Base-by-base conservation (phyloP, 1,139 yeast genomes). In the Kodamaea derodonti region DNA sequence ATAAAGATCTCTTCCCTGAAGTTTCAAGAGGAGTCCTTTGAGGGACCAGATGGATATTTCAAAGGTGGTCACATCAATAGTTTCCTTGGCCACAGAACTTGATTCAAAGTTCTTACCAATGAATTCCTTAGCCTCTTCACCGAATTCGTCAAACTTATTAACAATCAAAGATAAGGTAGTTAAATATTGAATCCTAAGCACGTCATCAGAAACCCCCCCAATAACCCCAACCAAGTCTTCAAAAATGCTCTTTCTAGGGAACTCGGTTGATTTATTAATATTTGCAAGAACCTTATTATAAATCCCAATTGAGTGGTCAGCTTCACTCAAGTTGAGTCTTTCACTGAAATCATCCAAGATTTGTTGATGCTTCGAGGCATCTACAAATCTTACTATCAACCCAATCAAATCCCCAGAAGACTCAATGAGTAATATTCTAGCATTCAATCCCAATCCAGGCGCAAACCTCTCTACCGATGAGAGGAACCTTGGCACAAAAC, bases 1-100 rank as follows among this genome's bases (percentile, higher is more conserved):
- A 52, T 43, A 71, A 56, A 65, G 65, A 5, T 49, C 51, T n/a
- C 62, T 55, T 0, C 82, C 80, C 1, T 48, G 32, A 37, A 75
- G 72, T 46, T 73, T 78, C 52, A 85, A 51, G 1, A 85, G 52
- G 32, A 84, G 65, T 0, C 85, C 94, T 54, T 86, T 88, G 20
- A 80, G 62, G 4, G 79, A 57, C 96, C 95, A 87, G 1, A 80
- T 62, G 20, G 69, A 58, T 0, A 72, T 51, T 52, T 86, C 95
- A 32, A 84, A 46, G 5, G 38, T 23, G n/a, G n/a, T n/a, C n/a
- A n/a, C n/a, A n/a, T n/a, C n/a, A n/a, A n/a, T n/a, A n/a, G n/a
- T n/a, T n/a, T n/a, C n/a, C n/a, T n/a, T n/a, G 9, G 29, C 27
- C 4, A 31, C 20, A 4, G 31, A 39, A 2, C 25, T 30, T 2